A percentile compares a stretch with the other conserved stretches of the same genome.
These are phyloP conservation scores for Neonectria punicea DNA, from an alignment of 2,329 filamentous ascomycete genomes.

Conservation along the genomic window DNA sequence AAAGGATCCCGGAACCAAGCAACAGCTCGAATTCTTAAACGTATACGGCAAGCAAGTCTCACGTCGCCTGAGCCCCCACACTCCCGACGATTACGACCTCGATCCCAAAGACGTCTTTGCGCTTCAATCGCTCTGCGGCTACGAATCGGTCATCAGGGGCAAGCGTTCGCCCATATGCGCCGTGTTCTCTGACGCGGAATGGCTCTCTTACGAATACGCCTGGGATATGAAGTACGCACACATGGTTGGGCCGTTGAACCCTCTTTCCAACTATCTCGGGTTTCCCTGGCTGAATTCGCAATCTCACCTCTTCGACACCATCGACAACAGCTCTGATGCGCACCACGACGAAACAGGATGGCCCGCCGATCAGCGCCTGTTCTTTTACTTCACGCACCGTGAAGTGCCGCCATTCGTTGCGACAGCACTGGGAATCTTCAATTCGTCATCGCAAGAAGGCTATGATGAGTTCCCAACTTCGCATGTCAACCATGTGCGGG, in stretches of 20 bases:
- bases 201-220: conserved; percentile 39
- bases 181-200: conserved; percentile 36
- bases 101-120: conserved; percentile 37
- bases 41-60: conserved; percentile 32
- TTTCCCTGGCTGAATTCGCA: conserved; percentile 36
- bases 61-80: conserved; percentile 29
- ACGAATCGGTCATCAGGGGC: conserved; percentile 35
- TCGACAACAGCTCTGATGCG: conserved; percentile 13
- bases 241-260: conserved; percentile 38
- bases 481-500: conserved; percentile 36
- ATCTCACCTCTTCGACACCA: conserved; percentile 25
- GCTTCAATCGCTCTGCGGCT: conserved; percentile 38
- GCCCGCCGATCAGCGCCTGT: conserved; percentile 32
- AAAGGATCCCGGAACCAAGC: conserved; percentile 30
- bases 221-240: conserved; percentile 42
- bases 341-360: conserved; percentile 24
- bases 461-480: conserved; percentile 36
- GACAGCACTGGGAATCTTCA: conserved; percentile 37
- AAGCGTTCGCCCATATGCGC: conserved; percentile 30
- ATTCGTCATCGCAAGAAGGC: conserved; percentile 33
- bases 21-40: conserved; percentile 32
- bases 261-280: conserved; percentile 34
- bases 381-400: conserved; percentile 39
- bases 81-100: conserved; percentile 31
- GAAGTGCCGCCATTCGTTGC: conserved; percentile 39